Conservation (phyloP, 805 yeast genomes). For the Wickerhamiella occidentalis region DNA sequence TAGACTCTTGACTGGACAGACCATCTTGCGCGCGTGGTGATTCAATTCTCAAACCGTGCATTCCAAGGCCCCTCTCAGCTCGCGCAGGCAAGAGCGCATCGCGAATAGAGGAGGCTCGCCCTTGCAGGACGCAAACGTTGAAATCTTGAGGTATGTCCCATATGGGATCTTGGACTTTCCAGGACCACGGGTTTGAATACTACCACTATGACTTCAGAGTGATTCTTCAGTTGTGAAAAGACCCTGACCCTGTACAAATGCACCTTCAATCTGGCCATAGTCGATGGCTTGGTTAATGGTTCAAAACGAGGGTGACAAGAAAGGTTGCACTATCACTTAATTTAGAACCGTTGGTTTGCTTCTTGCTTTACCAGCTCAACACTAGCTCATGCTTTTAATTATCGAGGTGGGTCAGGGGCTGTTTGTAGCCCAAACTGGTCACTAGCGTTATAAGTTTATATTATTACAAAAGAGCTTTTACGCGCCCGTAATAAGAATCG, state of each 20-base stretch:
- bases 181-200: slow-evolving; percentile 37
- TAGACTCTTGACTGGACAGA: too few species aligned
- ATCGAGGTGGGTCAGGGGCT: too few species aligned
- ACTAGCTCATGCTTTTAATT: neutral
- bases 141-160: slow-evolving; percentile 37
- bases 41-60: slow-evolving; percentile 18
- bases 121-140: slow-evolving; percentile 34
- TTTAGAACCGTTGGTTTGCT: neutral
- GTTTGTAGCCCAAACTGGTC: too few species aligned
- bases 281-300: slow-evolving; percentile 39
- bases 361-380: neutral
- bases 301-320: slow-evolving; percentile 25
- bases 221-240: slow-evolving; percentile 39
- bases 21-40: slow-evolving; percentile 28
- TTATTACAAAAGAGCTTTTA: slow-evolving; percentile 12
- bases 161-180: slow-evolving; percentile 40
- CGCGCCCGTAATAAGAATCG: slow-evolving; percentile 37
- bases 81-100: slow-evolving; percentile 34
- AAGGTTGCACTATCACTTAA: slow-evolving; percentile 19
- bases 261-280: slow-evolving; percentile 42
- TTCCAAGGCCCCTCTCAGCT: slow-evolving; percentile 24
- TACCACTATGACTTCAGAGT: slow-evolving; percentile 35
- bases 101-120: slow-evolving; percentile 42
- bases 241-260: slow-evolving; percentile 40
- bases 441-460: slow-evolving; percentile 8